Evolutionary conservation across 805 yeast genomes (phyloP), one percentile per base, ranked within the genome.

Genomic region (Saturnispora zaruensis): DNA sequence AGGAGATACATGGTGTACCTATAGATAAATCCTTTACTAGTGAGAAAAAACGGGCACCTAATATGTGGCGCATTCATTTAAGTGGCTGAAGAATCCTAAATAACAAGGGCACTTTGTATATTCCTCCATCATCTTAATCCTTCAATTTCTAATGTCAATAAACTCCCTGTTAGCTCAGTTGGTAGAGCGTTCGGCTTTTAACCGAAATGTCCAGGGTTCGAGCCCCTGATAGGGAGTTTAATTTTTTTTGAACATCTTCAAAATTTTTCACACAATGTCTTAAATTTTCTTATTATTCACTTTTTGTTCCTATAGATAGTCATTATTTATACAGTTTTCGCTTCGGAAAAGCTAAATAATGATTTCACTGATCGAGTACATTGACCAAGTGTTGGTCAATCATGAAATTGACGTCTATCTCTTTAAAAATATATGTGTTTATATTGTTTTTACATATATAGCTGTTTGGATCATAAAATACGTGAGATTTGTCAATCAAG

Each of bases 121-220:
- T n/a, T n/a, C n/a, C n/a, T n/a, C n/a, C n/a, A n/a, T n/a, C n/a
- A n/a, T n/a, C n/a, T n/a, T n/a, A n/a, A n/a, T n/a, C n/a, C n/a
- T n/a, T n/a, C n/a, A n/a, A n/a, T n/a, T n/a, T n/a, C n/a, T n/a
- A n/a, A n/a, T 4, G 32, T 28, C 43, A 45, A 34, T 18, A 47
- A 48, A 33, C 30, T 69, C 73, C 73, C 64, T 59, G 65, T 67
- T 76, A 76, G 81, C 80, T 76, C 81, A 75, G 81, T 75, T 74
- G 81, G 79, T 76, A 74, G 79, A 76, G 80, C 79, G 79, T 75
- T 75, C 79, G 79, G 79, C 81, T 76, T 74, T 74, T 74, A 74
- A 72, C 76, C 76, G 76, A 74, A 74, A 73, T 72, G 78, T 74
- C 77, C 75, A 72, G 78, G 78, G 78, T 73, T 73, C 78, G 75